phyloP scores from a whole-genome alignment of 1,284 basidiomycete genomes.

The Fomitopsis pinicola region DNA sequence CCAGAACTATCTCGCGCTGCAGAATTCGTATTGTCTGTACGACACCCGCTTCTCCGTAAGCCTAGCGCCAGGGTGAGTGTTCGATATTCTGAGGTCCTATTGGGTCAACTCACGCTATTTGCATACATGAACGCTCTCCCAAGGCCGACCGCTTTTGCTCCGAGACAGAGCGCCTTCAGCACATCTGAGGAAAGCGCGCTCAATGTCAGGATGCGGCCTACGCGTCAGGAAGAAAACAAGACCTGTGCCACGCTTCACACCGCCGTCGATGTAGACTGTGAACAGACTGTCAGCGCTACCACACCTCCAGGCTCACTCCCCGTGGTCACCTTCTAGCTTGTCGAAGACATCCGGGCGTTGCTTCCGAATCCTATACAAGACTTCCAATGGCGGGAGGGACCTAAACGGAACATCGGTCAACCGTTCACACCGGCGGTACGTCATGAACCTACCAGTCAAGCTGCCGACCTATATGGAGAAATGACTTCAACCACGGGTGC shows the following conservation, averaged over 20 bases:
- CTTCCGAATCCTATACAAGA: slow-evolving; percentile 58
- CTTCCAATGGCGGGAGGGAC: slow-evolving; percentile 69
- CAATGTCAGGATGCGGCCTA: too few relatives aligned
- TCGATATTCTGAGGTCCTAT: neutral
- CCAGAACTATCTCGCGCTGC: slow-evolving; percentile 76
- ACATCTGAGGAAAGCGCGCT: slow-evolving; percentile 49
- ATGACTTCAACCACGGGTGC: slow-evolving; percentile 15
- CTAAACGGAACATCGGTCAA: slow-evolving; percentile 25
- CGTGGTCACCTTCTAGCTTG: slow-evolving; percentile 55
- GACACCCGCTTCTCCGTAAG: slow-evolving; percentile 83
- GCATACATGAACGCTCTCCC: slow-evolving; percentile 91
- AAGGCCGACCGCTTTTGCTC: slow-evolving; percentile 86
- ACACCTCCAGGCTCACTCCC: neutral
- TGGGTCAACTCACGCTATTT: slow-evolving; percentile 58
- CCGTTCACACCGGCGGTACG: neutral
- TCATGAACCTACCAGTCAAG: slow-evolving; percentile 61
- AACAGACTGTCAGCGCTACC: neutral
- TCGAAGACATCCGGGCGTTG: slow-evolving; percentile 75
- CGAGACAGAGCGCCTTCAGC: slow-evolving; percentile 87
- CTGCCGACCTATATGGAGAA: slow-evolving; percentile 57
- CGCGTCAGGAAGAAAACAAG: neutral
- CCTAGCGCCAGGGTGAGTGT: slow-evolving; percentile 34
- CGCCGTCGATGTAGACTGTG: slow-evolving; percentile 86
- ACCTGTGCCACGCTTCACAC: slow-evolving; percentile 81
- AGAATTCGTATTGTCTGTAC: slow-evolving; percentile 71